Base-by-base conservation (phyloP, 768 basidiomycete genomes). In the Rhizopogon rudus region DNA sequence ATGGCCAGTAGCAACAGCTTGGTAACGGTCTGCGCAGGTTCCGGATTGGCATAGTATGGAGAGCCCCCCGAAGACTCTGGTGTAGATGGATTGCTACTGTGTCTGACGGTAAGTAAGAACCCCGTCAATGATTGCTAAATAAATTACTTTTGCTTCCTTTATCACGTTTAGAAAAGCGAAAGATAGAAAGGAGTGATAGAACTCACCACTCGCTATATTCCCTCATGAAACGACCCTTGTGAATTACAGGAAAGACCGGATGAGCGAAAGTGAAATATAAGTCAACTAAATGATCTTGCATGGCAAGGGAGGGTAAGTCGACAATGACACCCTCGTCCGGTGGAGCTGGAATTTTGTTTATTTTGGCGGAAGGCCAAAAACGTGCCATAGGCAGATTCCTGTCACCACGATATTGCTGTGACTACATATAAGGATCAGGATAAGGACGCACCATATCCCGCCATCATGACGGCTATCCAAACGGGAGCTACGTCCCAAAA, bases 201-300 rank as follows among this genome's bases (percentile, higher is more conserved):
- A 35, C 71, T 61, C 60, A 83, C 84, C 78, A 78, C 14, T 73
- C 69, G 40, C 75, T 71, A 64, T 82, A 93, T 58, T 88, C 84
- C 16, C 78, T 68, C 60, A 88, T 66, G 67, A 93, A 92, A 20
- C 81, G 78, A 12, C 69, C 72, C 69, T 86, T 88, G 68, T 90
- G 82, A n/a, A 93, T 70, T 44, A 94, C 77, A 6, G 93, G 93
- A 62, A 90, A 88, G 51, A 84, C 77, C 6, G 93, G 91, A 61
- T 95, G 92, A 31, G 88, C 84, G 63, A 91, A 88, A 10, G 81
- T 81, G 70, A 93, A 93, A 68, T 91, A 95, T 7, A 92, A 72
- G 33, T 81, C 78, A 49, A 94, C 67, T 4, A 94, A 76, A 40
- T 77, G 79, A 54, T 88, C 81, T 67, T 91, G 91, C 35, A 81